A percentile compares a stretch with the other conserved stretches of the same genome.
Conservation (phyloP, 352 stramenopile genomes). For the Phytophthora pisi region DNA sequence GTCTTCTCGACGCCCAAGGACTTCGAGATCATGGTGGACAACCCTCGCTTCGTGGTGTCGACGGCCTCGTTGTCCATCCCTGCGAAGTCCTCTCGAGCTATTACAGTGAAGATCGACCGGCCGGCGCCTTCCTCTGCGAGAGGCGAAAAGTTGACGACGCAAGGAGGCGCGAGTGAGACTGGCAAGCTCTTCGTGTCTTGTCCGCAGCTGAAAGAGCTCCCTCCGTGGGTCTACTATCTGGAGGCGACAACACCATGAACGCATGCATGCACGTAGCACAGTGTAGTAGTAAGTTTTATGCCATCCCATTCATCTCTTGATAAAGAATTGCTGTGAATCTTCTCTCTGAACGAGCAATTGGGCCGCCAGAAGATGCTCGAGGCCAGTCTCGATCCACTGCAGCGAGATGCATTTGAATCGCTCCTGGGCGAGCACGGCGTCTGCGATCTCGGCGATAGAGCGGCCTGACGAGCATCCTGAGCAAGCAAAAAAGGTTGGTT, state of each 20-base stretch:
- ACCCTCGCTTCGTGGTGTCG: conserved; percentile 67
- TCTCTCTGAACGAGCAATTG: conserved; percentile 38
- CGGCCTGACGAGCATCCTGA: conserved; percentile 36
- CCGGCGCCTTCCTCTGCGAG: conserved; percentile 3
- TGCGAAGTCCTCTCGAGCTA: conserved; percentile 64
- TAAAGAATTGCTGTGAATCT: conserved; percentile 47
- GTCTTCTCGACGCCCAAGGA: conserved; percentile 80
- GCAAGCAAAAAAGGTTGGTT: neutral
- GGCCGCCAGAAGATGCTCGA: conserved; percentile 38
- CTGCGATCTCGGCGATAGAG: conserved; percentile 54
- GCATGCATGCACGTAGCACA: neutral
- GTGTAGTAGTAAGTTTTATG: neutral
- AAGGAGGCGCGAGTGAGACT: conserved; percentile 30
- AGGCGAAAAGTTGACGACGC: conserved; percentile 16
- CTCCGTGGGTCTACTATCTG: conserved; percentile 91
- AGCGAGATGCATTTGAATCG: conserved; percentile 58
- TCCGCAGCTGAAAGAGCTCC: conserved; percentile 64
- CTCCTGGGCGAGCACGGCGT: conserved; percentile 51
- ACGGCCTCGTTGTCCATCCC: conserved; percentile 65
- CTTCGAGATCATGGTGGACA: conserved; percentile 86
- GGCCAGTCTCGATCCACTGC: conserved; percentile 53
- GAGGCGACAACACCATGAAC: conserved; percentile 32
- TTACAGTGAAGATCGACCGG: conserved; percentile 68
- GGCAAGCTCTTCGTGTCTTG: conserved; percentile 88
- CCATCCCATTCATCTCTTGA: conserved; percentile 17